Conservation (phyloP, 2,329 filamentous ascomycete species). For the Talaromyces sp. region DNA sequence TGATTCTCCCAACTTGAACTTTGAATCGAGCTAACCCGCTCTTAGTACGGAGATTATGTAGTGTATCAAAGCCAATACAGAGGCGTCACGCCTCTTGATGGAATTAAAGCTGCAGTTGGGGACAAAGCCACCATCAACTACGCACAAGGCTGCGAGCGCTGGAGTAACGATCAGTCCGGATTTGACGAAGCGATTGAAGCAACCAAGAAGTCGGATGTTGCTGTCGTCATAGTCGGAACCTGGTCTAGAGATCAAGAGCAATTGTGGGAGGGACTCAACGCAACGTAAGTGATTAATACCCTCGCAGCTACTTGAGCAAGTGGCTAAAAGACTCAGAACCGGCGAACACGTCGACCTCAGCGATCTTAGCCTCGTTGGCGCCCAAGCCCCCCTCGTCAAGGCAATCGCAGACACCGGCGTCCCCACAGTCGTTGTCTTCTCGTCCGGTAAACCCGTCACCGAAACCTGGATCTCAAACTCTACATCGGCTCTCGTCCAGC, state of each 20-base stretch:
- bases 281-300: constrained; percentile 45
- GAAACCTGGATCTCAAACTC: constrained; percentile 67
- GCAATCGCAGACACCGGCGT: constrained; percentile 65
- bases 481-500: constrained; percentile 65
- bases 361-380: constrained; percentile 64
- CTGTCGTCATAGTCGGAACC: constrained; percentile 70
- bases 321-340: constrained; percentile 40
- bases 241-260: constrained; percentile 71
- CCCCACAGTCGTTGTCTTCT: constrained; percentile 65
- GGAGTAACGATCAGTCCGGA: constrained; percentile 66
- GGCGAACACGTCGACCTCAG: constrained; percentile 69
- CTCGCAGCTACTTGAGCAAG: no score
- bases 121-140: constrained; percentile 60
- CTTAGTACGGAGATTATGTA: constrained; percentile 69
- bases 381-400: constrained; percentile 63
- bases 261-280: constrained; percentile 67
- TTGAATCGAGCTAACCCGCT: constrained; percentile 16
- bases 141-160: constrained; percentile 67
- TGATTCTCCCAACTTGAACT: neutral
- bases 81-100: constrained; percentile 67
- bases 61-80: constrained; percentile 61
- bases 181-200: constrained; percentile 64
- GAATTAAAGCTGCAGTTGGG: constrained; percentile 59
- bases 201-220: constrained; percentile 65
- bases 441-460: constrained; percentile 68